Evolutionary conservation across 2,329 filamentous ascomycete species (phyloP).

Genomic region (Colletotrichum sp.): DNA sequence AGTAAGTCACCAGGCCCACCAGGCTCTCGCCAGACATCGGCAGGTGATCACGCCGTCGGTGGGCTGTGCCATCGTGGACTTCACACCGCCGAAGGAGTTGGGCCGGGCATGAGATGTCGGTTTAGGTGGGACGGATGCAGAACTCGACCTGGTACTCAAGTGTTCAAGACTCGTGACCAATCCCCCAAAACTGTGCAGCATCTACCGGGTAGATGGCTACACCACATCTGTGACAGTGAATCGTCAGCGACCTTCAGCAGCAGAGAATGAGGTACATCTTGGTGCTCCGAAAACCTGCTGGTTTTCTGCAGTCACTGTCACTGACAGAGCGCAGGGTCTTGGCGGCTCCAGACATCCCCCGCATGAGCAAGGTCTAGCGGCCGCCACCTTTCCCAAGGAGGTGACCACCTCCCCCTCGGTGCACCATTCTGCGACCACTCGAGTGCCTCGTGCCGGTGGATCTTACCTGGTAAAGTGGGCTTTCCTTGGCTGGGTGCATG

Average conservation of each 20-base stretch:
- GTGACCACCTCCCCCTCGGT: background rate
- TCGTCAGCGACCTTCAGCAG: background rate
- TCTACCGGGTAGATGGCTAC: background rate
- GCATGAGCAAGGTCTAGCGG: slow-evolving; percentile 7
- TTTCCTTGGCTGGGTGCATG: background rate
- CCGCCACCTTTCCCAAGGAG: background rate
- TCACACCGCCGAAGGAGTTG: background rate
- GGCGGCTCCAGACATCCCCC: slow-evolving; percentile 10
- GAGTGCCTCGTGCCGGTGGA: slow-evolving; percentile 21
- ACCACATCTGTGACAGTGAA: background rate
- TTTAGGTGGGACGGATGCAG: background rate
- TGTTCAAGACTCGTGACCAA: background rate
- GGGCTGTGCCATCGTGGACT: slow-evolving; percentile 5
- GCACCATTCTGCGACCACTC: slow-evolving; percentile 15
- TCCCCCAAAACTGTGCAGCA: background rate
- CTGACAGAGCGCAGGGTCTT: slow-evolving; percentile 15
- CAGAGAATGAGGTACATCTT: background rate
- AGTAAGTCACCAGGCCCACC: slow-evolving; percentile 8
- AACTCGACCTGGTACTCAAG: background rate
- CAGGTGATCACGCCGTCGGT: slow-evolving; percentile 8
- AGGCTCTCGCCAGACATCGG: background rate
- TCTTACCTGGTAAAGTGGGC: slow-evolving; percentile 12
- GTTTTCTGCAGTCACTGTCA: background rate
- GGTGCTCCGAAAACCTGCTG: background rate
- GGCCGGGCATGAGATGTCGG: background rate